phyloP scores from a whole-genome alignment of 306 rosid genomes.

The Elaeagnus macrophylla region DNA sequence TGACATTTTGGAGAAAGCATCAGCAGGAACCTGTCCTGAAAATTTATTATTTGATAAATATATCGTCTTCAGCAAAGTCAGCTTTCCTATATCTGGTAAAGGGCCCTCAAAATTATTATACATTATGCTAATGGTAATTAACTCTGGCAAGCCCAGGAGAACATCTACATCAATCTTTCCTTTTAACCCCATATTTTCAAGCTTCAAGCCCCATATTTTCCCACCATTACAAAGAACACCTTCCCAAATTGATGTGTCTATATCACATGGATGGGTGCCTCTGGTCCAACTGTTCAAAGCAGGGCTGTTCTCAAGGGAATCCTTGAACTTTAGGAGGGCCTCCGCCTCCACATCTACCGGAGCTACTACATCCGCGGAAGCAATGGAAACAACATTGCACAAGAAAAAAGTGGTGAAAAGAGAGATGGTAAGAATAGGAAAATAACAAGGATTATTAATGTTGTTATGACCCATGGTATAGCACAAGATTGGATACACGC shows the following conservation, averaged over 20 bases:
- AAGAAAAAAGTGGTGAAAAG: background rate
- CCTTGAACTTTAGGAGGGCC: constrained; percentile 50
- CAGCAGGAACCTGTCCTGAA: constrained; percentile 41
- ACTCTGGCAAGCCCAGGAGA: constrained; percentile 30
- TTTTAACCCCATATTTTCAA: constrained; percentile 53
- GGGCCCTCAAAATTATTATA: constrained; percentile 40
- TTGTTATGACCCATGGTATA: constrained; percentile 22
- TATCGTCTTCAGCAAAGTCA: constrained; percentile 36
- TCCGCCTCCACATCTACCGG: constrained; percentile 10
- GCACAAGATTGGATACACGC: constrained; percentile 34
- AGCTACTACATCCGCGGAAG: no score
- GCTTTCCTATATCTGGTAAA: constrained; percentile 37
- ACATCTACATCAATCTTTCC: constrained; percentile 44
- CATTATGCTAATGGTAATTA: constrained; percentile 53
- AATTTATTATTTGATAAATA: constrained; percentile 56
- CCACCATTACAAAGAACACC: constrained; percentile 44
- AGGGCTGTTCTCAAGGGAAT: constrained; percentile 24
- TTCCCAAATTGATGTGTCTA: constrained; percentile 32
- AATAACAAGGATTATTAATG: background rate
- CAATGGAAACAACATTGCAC: background rate
- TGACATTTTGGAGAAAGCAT: constrained; percentile 33
- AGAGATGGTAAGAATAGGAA: background rate
- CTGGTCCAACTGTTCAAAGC: constrained; percentile 32
- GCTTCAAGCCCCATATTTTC: constrained; percentile 44
- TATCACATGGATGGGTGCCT: constrained; percentile 34